Evolutionary conservation across 345 rosid genomes (phyloP).

Genomic region (Pistacia integerrima): DNA sequence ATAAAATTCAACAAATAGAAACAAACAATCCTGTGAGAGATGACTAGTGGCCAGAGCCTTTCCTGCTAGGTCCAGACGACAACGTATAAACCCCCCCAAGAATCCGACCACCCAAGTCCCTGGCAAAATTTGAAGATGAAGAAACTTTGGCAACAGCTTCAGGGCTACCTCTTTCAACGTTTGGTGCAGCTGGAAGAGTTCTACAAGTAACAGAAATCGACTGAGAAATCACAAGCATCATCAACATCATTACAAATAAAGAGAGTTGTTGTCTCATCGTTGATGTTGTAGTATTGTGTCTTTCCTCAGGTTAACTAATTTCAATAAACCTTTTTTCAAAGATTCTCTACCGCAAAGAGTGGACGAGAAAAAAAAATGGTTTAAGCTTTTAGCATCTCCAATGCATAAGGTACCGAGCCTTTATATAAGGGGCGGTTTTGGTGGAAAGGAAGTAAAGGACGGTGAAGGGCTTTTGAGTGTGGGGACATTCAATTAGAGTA

Average conservation of each 20-base stretch:
- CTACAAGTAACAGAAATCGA: constrained; percentile 38
- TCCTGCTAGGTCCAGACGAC: constrained; percentile 82
- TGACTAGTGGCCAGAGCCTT: constrained; percentile 71
- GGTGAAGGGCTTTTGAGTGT: constrained; percentile 42
- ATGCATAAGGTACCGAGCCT: constrained; percentile 37
- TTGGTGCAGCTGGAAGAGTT: constrained; percentile 24
- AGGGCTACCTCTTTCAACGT: constrained; percentile 14
- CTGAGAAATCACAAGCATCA: constrained; percentile 34
- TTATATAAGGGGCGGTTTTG: constrained; percentile 38
- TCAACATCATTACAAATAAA: constrained; percentile 30
- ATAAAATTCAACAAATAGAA: neutral
- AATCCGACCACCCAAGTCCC: constrained; percentile 13
- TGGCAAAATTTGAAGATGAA: neutral
- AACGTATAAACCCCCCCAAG: constrained; percentile 33
- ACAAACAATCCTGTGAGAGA: neutral
- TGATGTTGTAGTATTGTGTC: neutral
- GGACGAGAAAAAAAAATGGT: constrained; percentile 38
- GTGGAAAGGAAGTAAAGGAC: constrained; percentile 41
- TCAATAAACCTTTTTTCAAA: constrained; percentile 2
- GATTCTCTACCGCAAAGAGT: constrained; percentile 27
- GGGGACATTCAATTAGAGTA: constrained; percentile 8
- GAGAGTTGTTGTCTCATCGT: constrained; percentile 42
- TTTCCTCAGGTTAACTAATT: neutral
- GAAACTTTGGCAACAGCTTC: constrained; percentile 21
- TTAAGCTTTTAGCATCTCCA: constrained; percentile 39